These are phyloP conservation scores for Magnolia officinalis DNA, from an alignment of 164 flowering plant genomes.

Conservation along the genomic window DNA sequence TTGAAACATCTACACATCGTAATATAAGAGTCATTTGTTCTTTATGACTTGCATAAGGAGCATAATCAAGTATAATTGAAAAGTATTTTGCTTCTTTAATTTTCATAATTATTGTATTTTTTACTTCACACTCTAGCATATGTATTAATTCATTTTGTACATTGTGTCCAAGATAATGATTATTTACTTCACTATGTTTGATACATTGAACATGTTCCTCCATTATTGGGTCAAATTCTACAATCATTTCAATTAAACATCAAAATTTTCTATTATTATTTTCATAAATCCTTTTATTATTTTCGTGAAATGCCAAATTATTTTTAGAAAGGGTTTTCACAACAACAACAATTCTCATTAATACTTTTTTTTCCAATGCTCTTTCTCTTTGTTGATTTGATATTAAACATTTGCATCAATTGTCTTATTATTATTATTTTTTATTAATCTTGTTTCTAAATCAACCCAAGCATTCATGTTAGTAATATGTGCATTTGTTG, in stretches of 20 bases:
- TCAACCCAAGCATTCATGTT: not conserved
- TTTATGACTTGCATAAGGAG: not conserved
- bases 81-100: not conserved
- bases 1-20: not conserved
- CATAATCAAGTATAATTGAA: not conserved
- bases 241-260: conserved; percentile 5
- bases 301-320: not conserved
- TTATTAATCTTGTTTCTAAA: not conserved
- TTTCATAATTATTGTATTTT: not conserved
- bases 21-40: not conserved
- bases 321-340: not conserved
- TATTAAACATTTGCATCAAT: not conserved
- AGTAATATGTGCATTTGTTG: not conserved
- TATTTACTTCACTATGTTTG: not conserved
- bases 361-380: not conserved
- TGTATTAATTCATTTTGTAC: conserved; percentile 1
- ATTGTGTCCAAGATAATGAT: not conserved
- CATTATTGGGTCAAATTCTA: not conserved
- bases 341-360: not conserved
- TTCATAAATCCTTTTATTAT: not conserved
- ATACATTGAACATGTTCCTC: not conserved
- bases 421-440: not conserved
- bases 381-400: not conserved
- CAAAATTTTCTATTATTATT: not conserved
- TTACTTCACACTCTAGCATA: not conserved